These are phyloP conservation scores for Penicillium janthinellum DNA, from an alignment of 2,329 filamentous ascomycete genomes.

Conservation along the genomic window DNA sequence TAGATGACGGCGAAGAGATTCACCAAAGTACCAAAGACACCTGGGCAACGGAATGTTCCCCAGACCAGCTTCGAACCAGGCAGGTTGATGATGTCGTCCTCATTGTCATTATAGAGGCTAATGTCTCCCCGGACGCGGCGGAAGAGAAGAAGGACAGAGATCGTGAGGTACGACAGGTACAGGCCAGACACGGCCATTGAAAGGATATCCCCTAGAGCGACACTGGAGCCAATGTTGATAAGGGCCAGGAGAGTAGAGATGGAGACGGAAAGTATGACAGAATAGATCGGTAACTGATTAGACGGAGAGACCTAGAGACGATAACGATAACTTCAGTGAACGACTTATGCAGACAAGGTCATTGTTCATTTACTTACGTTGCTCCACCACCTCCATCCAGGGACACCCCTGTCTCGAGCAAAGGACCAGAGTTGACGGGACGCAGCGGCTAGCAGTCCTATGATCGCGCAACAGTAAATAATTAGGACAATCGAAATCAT, in stretches of 20 bases:
- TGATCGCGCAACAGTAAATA: slow-evolving; percentile 32
- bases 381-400: slow-evolving; percentile 31
- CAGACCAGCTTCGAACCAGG: slow-evolving; percentile 11
- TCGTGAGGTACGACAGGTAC: slow-evolving; percentile 53
- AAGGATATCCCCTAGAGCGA: slow-evolving; percentile 54
- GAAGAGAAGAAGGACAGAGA: slow-evolving; percentile 47
- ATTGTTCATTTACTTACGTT: slow-evolving; percentile 22
- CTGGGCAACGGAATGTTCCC: not conserved
- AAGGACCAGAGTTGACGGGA: slow-evolving; percentile 42
- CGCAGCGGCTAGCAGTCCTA: slow-evolving; percentile 37
- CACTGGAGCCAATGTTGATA: slow-evolving; percentile 55
- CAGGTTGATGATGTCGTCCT: slow-evolving; percentile 31
- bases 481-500: slow-evolving; percentile 32
- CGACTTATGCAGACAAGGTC: too few species aligned
- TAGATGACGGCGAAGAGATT: slow-evolving; percentile 13
- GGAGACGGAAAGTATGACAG: slow-evolving; percentile 29
- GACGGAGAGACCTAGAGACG: too few species aligned
- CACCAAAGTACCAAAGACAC: slow-evolving; percentile 5
- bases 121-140: slow-evolving; percentile 41
- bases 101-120: slow-evolving; percentile 34
- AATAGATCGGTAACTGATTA: slow-evolving; percentile 29
- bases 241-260: slow-evolving; percentile 44
- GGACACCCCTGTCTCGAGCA: slow-evolving; percentile 40
- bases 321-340: too few species aligned
- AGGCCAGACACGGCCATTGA: slow-evolving; percentile 51